These are phyloP conservation scores for Letharia columbiana DNA, from an alignment of 495 filamentous ascomycete species.

Conservation along the genomic window DNA sequence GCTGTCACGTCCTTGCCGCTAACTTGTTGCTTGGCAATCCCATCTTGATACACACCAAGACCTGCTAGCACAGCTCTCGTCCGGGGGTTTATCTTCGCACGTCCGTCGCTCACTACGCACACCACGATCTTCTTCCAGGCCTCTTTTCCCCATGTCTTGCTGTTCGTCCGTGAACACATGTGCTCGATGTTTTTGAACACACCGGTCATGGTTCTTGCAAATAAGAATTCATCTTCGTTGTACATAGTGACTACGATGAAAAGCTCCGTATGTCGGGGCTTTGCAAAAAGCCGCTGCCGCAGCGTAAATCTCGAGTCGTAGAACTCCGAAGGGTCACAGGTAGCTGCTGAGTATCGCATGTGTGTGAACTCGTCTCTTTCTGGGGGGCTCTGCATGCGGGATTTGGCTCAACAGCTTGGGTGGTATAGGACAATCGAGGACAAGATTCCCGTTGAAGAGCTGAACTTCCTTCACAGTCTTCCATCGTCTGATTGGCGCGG, in stretches of 20 bases:
- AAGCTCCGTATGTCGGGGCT: constrained; percentile 86
- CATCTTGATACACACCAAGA: constrained; percentile 96
- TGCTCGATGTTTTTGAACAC: constrained; percentile 98
- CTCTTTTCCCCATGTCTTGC: constrained; percentile 97
- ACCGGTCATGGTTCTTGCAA: constrained; percentile 92
- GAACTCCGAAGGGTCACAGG: constrained; percentile 88
- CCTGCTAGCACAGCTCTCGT: constrained; percentile 84
- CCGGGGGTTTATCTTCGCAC: constrained; percentile 93
- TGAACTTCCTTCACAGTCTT: constrained; percentile 98
- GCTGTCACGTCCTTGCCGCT: constrained; percentile 95
- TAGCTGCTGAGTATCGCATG: constrained; percentile 96
- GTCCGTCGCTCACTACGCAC: constrained; percentile 94
- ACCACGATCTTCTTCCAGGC: constrained; percentile 99
- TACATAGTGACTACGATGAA: constrained; percentile 99
- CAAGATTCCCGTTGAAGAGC: constrained; percentile 91
- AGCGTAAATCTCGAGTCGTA: constrained; percentile 83
- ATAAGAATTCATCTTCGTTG: constrained; percentile 96
- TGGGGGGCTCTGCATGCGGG: constrained; percentile 62
- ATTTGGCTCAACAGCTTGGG: constrained; percentile 79
- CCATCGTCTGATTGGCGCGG: constrained; percentile 78
- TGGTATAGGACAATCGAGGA: constrained; percentile 93
- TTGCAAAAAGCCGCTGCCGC: constrained; percentile 88
- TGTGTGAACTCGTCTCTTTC: constrained; percentile 97
- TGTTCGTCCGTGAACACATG: constrained; percentile 83
- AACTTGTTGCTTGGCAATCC: constrained; percentile 97